Conservation (phyloP, 495 filamentous ascomycete genomes). For the Talaromyces trachyspermus region DNA sequence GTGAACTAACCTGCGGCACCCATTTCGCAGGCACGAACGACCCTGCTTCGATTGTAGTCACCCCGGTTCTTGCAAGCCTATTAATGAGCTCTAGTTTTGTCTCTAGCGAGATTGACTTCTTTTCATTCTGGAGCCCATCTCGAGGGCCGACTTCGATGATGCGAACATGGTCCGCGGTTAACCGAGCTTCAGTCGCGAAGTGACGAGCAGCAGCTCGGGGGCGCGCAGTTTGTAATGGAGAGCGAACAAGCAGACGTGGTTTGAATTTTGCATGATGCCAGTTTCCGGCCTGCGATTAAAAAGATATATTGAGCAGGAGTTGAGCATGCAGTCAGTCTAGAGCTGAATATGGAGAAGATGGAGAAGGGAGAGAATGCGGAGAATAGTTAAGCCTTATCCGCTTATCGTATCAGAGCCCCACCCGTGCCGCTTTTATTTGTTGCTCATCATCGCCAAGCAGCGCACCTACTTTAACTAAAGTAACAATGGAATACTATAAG, state of each 20-base stretch:
- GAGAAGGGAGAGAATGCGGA: too few species aligned
- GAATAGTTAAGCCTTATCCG: too few species aligned
- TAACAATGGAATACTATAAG: too few species aligned
- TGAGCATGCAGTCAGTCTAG: background rate
- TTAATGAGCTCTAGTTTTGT: slow-evolving; percentile 84
- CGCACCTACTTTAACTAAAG: too few species aligned
- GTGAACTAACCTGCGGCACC: slow-evolving; percentile 74
- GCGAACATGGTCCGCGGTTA: slow-evolving; percentile 46
- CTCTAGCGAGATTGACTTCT: slow-evolving; percentile 65
- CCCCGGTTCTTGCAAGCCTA: slow-evolving; percentile 72
- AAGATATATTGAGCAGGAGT: background rate
- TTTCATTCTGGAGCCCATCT: slow-evolving; percentile 96
- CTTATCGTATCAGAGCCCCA: too few species aligned
- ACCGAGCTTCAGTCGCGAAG: slow-evolving; percentile 40
- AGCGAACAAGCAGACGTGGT: background rate
- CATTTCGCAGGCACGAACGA: slow-evolving; percentile 96
- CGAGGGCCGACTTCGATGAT: slow-evolving; percentile 92
- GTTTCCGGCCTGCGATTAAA: background rate
- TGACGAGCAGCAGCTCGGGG: slow-evolving; percentile 23
- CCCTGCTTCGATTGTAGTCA: slow-evolving; percentile 86
- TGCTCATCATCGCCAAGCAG: too few species aligned
- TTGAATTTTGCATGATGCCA: slow-evolving; percentile 2
- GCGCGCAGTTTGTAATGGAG: slow-evolving; percentile 14
- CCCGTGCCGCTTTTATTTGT: background rate
- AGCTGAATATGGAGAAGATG: too few species aligned